Evolutionary conservation across 768 basidiomycete species (phyloP).

Genomic region (Mrakia blollopis): DNA sequence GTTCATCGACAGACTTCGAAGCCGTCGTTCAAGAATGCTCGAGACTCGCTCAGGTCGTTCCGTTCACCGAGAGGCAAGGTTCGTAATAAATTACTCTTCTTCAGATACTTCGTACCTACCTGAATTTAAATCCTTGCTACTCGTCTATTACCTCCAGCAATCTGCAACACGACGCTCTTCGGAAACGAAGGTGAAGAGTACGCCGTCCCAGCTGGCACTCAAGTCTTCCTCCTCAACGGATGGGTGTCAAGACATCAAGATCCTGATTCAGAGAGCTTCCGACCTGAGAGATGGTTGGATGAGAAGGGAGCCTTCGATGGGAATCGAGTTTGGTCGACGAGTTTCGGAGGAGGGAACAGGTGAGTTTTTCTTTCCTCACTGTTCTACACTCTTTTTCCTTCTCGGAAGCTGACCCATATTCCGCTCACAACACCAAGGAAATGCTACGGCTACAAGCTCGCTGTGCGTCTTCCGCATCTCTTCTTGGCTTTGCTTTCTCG

Average conservation of each 20-base stretch:
- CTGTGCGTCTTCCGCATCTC: background rate
- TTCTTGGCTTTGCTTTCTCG: background rate
- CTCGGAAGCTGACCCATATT: background rate
- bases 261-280: background rate
- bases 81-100: background rate
- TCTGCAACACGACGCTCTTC: conserved; percentile 3
- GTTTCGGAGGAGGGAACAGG: conserved; percentile 7
- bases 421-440: background rate
- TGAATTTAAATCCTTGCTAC: too few species aligned
- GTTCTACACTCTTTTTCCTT: too few species aligned
- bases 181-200: background rate
- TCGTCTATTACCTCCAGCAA: background rate
- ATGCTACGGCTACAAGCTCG: conserved; percentile 21
- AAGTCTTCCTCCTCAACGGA: conserved; percentile 14
- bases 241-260: background rate
- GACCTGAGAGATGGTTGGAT: conserved; percentile 21
- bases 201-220: background rate
- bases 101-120: too few species aligned
- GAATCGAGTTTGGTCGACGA: background rate
- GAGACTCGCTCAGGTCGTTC: background rate
- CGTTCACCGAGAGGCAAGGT: conserved; percentile 5
- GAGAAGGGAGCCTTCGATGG: conserved; percentile 10
- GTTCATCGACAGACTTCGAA: conserved; percentile 1
- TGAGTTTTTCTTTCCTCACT: background rate
- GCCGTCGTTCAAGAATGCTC: conserved; percentile 19